These are phyloP conservation scores for Mycosphaerella arachidis DNA, from an alignment of 2,329 filamentous ascomycete species.

Conservation along the genomic window DNA sequence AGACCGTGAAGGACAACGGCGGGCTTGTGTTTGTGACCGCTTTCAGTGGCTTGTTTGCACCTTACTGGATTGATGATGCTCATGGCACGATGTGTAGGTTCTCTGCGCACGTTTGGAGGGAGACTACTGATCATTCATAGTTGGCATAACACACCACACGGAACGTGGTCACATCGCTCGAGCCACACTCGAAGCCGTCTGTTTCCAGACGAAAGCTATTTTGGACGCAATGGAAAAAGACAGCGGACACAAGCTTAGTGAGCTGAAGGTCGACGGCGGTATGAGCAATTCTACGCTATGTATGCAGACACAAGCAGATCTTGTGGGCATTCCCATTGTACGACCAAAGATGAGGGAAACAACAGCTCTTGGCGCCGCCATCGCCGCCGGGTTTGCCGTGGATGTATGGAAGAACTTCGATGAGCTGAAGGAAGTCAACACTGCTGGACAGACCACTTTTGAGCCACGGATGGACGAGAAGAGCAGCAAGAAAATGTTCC, in stretches of 20 bases:
- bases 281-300: slow-evolving; percentile 84
- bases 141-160: slow-evolving; percentile 58
- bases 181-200: slow-evolving; percentile 84
- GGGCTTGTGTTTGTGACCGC: slow-evolving; percentile 84
- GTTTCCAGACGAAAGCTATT: slow-evolving; percentile 91
- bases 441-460: slow-evolving; percentile 65
- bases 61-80: slow-evolving; percentile 92
- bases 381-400: slow-evolving; percentile 78
- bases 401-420: slow-evolving; percentile 72
- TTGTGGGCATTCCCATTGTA: slow-evolving; percentile 77
- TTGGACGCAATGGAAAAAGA: slow-evolving; percentile 88
- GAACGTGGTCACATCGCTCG: slow-evolving; percentile 83
- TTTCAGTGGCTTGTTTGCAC: slow-evolving; percentile 85
- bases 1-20: slow-evolving; percentile 67
- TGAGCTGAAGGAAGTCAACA: slow-evolving; percentile 70
- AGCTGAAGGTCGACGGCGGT: slow-evolving; percentile 80
- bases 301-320: slow-evolving; percentile 87
- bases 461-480: slow-evolving; percentile 55
- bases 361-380: slow-evolving; percentile 80
- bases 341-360: slow-evolving; percentile 87
- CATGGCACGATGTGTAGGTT: slow-evolving; percentile 74
- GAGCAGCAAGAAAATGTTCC: slow-evolving; percentile 60
- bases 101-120: neutral
- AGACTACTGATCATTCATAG: slow-evolving; percentile 15
- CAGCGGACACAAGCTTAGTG: slow-evolving; percentile 68